Evolutionary conservation across 129 eudicot species (phyloP), one percentile per base, ranked within the genome.

Genomic region (Silybum marianum): DNA sequence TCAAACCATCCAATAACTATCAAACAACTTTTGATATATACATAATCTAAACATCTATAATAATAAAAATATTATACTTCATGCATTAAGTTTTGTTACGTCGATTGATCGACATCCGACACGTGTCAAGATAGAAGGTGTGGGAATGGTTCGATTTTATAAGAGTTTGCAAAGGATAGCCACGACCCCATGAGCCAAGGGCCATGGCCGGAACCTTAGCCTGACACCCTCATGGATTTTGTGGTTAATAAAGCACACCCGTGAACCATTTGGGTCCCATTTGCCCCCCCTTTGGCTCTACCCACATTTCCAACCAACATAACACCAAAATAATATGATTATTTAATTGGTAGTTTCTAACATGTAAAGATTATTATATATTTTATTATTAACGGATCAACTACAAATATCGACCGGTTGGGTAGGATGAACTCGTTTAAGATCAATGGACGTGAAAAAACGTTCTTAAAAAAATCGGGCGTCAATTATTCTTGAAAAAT

Each of bases 211-310:
- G 39, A 71, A 69, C 76, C 82, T 70, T 75, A 71, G 74, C 78
- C 78, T 76, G 86, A 77, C 68, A 89, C 78, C 75, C 79, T 79
- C 84, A 82, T 73, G 85, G 84, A 72, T 28, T 85, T 2, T 87
- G 88, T 89, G 92, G 90, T 82, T 75, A 70, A 85, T 77, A 42
- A 84, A 75, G 71, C 78, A 14, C 68, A 83, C 98, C 81, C 98
- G 98, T 93, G 96, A 91, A 74, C 88, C 85, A 88, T 81, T 81
- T 63, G 86, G 90, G 93, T 58, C 91, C 86, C 80, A 82, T 78
- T 79, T 80, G 67, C 70, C 12, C 82, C 80, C 84, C 63, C 22
- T 76, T 83, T 79, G 78, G 73, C 32, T 63, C 16, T 75, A 8
- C 39, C 79, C 70, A 16, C 22, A 75, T 54, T 44, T 46, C 83